Conservation (phyloP, 2,329 filamentous ascomycete genomes). For the Scedosporium apiospermum region DNA sequence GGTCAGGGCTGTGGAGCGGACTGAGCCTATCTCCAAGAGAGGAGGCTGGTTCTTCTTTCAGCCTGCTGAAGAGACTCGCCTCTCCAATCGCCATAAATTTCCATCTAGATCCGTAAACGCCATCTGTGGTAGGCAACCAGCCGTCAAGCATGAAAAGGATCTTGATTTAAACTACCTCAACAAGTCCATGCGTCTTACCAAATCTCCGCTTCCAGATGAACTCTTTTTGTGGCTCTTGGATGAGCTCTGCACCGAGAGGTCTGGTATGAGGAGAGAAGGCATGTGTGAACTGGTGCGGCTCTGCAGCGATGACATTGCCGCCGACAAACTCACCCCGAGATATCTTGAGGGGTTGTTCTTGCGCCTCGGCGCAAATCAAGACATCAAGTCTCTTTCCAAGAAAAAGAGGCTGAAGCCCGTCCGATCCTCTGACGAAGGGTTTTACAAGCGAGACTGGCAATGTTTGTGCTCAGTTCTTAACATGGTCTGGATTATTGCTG, state of each 20-base stretch:
- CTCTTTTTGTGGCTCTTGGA: constrained; percentile 58
- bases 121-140: neutral
- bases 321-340: constrained; percentile 33
- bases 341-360: constrained; percentile 44
- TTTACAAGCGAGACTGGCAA: constrained; percentile 34
- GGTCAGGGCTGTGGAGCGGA: constrained; percentile 40
- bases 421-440: constrained; percentile 18
- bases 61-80: neutral
- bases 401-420: constrained; percentile 13
- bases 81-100: neutral
- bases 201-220: constrained; percentile 44
- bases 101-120: neutral
- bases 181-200: neutral
- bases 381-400: constrained; percentile 22
- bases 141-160: neutral
- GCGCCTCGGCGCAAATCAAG: constrained; percentile 45
- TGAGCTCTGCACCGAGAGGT: constrained; percentile 43
- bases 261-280: neutral
- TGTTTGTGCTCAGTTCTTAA: constrained; percentile 31
- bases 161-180: neutral
- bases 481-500: constrained; percentile 29
- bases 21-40: constrained; percentile 26
- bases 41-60: constrained; percentile 42
- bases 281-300: constrained; percentile 43
- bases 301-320: constrained; percentile 49